These are phyloP conservation scores for Vigna reflexopilosa DNA, from an alignment of 306 rosid species.

Conservation along the genomic window DNA sequence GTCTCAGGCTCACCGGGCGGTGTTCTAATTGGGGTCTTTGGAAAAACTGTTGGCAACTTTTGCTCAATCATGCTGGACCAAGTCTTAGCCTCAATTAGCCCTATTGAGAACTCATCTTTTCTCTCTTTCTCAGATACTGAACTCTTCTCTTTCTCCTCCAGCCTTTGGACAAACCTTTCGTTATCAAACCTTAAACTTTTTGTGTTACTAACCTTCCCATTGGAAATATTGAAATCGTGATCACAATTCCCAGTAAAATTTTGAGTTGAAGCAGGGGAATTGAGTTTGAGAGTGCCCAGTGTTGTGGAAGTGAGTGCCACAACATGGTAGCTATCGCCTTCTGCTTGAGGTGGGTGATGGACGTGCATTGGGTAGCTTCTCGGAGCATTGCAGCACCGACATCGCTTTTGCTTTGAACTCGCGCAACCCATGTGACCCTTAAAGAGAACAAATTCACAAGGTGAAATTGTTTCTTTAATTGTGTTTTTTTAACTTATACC, in stretches of 20 bases:
- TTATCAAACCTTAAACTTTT: constrained; percentile 43
- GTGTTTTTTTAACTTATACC: background rate
- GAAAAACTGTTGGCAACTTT: constrained; percentile 67
- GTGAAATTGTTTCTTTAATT: constrained; percentile 5
- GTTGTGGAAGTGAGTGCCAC: constrained; percentile 90
- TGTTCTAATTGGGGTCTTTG: constrained; percentile 77
- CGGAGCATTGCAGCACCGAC: constrained; percentile 73
- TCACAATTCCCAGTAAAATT: background rate
- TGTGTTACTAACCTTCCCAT: constrained; percentile 10
- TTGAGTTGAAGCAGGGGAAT: constrained; percentile 36
- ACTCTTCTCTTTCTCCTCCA: constrained; percentile 19
- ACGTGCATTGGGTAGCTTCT: constrained; percentile 88
- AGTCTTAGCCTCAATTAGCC: constrained; percentile 67
- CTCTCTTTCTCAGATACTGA: constrained; percentile 9
- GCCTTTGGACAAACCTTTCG: constrained; percentile 19
- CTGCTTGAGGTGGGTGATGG: constrained; percentile 72
- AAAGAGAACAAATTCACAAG: background rate
- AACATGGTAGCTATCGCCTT: constrained; percentile 71
- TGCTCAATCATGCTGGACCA: constrained; percentile 87
- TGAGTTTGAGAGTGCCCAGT: constrained; percentile 70
- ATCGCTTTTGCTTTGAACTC: constrained; percentile 74
- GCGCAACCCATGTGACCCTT: constrained; percentile 80
- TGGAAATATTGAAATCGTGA: constrained; percentile 33
- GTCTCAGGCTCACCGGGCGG: constrained; percentile 97
- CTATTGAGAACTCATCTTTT: constrained; percentile 44